These are phyloP conservation scores for Suillus luteus DNA, from an alignment of 768 basidiomycete species.

Conservation along the genomic window DNA sequence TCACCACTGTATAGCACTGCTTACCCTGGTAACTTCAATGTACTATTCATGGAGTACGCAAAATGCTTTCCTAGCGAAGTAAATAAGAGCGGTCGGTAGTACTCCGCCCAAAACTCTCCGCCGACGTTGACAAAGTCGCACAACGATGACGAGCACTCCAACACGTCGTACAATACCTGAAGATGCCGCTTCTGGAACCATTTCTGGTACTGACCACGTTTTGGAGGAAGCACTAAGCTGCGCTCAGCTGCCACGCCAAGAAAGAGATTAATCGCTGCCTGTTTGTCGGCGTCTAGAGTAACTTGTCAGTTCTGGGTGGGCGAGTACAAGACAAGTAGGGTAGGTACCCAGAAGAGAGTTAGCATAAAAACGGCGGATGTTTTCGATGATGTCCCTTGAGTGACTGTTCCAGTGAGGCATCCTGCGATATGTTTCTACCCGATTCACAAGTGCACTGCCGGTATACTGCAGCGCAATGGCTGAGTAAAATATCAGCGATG, in stretches of 20 bases:
- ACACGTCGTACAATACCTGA: slow-evolving; percentile 62
- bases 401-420: slow-evolving; percentile 98
- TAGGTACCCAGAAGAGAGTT: slow-evolving; percentile 82
- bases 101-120: slow-evolving; percentile 86
- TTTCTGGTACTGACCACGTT: slow-evolving; percentile 74
- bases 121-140: slow-evolving; percentile 56
- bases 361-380: slow-evolving; percentile 91
- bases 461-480: slow-evolving; percentile 96
- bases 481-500: slow-evolving; percentile 30
- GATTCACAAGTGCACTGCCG: slow-evolving; percentile 92
- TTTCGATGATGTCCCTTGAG: slow-evolving; percentile 94
- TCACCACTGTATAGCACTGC: slow-evolving; percentile 22
- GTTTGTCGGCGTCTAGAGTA: slow-evolving; percentile 87
- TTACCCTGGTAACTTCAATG: slow-evolving; percentile 79
- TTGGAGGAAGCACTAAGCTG: slow-evolving; percentile 47
- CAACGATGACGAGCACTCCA: slow-evolving; percentile 65
- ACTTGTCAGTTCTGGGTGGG: slow-evolving; percentile 11
- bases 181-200: slow-evolving; percentile 84
- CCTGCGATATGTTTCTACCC: slow-evolving; percentile 93
- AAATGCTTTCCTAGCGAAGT: slow-evolving; percentile 88
- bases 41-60: slow-evolving; percentile 91
- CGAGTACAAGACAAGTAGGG: slow-evolving; percentile 1
- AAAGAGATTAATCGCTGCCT: slow-evolving; percentile 97
- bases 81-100: slow-evolving; percentile 83
- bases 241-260: slow-evolving; percentile 67